Conservation (phyloP, 2,329 filamentous ascomycete species). For the Alternaria viburni region DNA sequence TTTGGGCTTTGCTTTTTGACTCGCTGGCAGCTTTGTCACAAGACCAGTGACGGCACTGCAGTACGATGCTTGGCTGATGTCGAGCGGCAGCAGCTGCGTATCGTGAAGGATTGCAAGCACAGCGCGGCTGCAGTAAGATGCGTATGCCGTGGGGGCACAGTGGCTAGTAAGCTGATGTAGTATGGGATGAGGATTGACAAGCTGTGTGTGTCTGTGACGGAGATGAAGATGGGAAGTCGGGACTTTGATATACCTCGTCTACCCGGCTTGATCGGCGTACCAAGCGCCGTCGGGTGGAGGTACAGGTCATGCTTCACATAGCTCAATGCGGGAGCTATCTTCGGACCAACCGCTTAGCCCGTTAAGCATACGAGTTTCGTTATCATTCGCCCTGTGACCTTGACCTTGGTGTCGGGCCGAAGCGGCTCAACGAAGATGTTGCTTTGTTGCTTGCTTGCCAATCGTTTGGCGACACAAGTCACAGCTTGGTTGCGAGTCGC, state of each 20-base stretch:
- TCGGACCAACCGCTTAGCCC: constrained; percentile 21
- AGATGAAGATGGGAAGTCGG: constrained; percentile 21
- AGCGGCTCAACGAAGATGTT: constrained; percentile 18
- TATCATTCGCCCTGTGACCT: constrained; percentile 20
- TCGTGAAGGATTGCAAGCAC: constrained; percentile 25
- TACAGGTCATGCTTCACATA: constrained; percentile 32
- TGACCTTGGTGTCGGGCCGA: constrained; percentile 13
- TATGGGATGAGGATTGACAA: constrained; percentile 22
- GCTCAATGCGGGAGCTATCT: constrained; percentile 33
- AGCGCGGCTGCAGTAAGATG: constrained; percentile 33
- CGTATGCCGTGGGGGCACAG: constrained; percentile 39
- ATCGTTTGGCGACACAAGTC: neutral
- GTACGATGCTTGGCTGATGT: constrained; percentile 40
- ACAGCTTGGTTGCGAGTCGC: neutral
- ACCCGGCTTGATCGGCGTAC: constrained; percentile 27
- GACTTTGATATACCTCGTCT: constrained; percentile 44
- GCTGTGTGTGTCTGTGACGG: constrained; percentile 6
- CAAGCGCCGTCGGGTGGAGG: constrained; percentile 30
- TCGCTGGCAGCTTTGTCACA: constrained; percentile 36
- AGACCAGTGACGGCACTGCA: constrained; percentile 41
- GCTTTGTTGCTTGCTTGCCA: constrained; percentile 11
- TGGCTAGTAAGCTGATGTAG: constrained; percentile 24
- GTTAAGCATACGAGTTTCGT: constrained; percentile 18
- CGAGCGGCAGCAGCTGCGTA: constrained; percentile 25
- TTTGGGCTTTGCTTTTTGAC: constrained; percentile 33